Evolutionary conservation across 306 rosid genomes (phyloP), one percentile per base, ranked within the genome.

Genomic region (Vigna radiata): DNA sequence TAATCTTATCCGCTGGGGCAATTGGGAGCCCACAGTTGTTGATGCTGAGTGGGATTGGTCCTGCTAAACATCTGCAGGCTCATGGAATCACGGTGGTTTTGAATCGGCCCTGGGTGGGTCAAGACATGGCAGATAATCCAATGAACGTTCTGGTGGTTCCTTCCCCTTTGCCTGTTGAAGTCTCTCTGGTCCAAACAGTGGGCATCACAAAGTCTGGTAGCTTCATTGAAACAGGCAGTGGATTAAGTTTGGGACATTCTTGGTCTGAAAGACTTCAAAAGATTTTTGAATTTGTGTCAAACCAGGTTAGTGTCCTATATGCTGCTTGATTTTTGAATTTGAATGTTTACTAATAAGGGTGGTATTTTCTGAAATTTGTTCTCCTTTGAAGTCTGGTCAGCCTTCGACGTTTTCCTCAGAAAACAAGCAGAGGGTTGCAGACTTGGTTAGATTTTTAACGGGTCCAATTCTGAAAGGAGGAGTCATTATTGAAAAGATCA

Each of bases 91-190:
- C 77, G 62, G 82, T 89, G 37, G 77, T 89, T n/a, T 29, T 84
- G 85, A 78, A 91, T 68, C 88, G 86, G 21, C 90, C 97, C 1
- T 56, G 88, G 64, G 91, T 93, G 39, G 97, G 95, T 4, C 88
- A 87, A 62, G 92, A 92, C 27, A 84, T 89, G 96, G 92, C 96
- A 16, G 96, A 92, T 82, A 90, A 87, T 27, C 96, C 97, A 70
- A 80, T 86, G 91, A 93, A 91, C 31, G 8, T 62, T 27, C 69
- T 89, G 14, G 36, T 82, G 14, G 83, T 91, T 27, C 97, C 95
- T 8, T 91, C 98, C 7, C 97, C 97, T 19, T 2, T 59, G 13
- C 97, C 93, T 17, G 95, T 89, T 63, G 98, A 89, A 70, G 82
- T 81, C 33, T 89, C 98, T 48, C 87, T 91, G 0, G 31, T 87